A percentile compares a stretch with the other conserved stretches of the same genome.
Evolutionary conservation across 1,284 basidiomycete genomes (phyloP).

Genomic region (Kwoniella shivajii): DNA sequence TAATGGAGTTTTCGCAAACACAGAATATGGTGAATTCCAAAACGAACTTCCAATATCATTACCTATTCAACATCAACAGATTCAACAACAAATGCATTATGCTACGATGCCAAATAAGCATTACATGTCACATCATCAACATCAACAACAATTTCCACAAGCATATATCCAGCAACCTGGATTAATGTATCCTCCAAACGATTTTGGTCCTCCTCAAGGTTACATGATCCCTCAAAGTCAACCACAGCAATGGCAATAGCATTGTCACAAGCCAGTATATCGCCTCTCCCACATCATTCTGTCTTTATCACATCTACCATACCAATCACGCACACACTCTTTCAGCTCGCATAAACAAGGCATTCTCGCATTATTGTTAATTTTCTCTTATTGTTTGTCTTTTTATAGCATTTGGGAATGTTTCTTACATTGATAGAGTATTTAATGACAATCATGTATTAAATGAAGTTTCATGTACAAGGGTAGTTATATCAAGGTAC

Average conservation of each 20-base stretch:
- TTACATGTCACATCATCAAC: conserved; percentile 11
- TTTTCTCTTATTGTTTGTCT: too few species aligned
- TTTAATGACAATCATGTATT: too few species aligned
- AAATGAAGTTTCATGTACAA: too few species aligned
- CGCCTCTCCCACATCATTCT: too few species aligned
- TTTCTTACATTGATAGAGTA: too few species aligned
- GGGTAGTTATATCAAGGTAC: too few species aligned
- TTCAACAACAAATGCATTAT: conserved; percentile 14
- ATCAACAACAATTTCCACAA: neutral
- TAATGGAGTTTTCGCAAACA: conserved; percentile 21
- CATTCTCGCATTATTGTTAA: too few species aligned
- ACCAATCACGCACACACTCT: too few species aligned
- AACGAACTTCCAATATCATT: conserved; percentile 4
- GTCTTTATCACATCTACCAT: too few species aligned
- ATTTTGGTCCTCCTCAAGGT: conserved; percentile 12
- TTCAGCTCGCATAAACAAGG: too few species aligned
- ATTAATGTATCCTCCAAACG: conserved; percentile 1
- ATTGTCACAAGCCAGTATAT: too few species aligned
- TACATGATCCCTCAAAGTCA: conserved; percentile 7
- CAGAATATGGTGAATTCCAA: conserved; percentile 27
- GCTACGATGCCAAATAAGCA: conserved; percentile 41
- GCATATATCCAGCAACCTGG: conserved; percentile 4
- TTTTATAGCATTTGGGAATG: too few species aligned
- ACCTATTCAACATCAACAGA: conserved; percentile 8
- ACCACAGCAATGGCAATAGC: conserved; percentile 3